phyloP scores from a whole-genome alignment of 2,329 filamentous ascomycete genomes.

The Clathrospora elynae region DNA sequence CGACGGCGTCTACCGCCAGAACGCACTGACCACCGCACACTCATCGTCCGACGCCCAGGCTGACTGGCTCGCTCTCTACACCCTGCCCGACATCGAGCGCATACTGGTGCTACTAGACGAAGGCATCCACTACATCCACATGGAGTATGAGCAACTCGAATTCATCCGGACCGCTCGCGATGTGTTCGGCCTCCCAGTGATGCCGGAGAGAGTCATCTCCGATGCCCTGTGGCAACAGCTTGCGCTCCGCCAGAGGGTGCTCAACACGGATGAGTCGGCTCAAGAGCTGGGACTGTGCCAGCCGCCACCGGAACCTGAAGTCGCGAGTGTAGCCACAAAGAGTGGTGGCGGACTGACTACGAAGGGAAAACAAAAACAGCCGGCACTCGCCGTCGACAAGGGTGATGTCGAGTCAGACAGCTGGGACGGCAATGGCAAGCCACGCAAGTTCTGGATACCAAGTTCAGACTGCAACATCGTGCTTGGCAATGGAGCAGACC shows the following conservation, averaged over 20 bases:
- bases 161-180: slow-evolving; percentile 59
- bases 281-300: slow-evolving; percentile 60
- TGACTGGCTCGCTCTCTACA: slow-evolving; percentile 59
- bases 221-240: slow-evolving; percentile 64
- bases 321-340: slow-evolving; percentile 21
- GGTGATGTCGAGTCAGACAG: slow-evolving; percentile 54
- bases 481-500: slow-evolving; percentile 60
- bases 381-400: slow-evolving; percentile 20
- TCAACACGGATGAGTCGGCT: slow-evolving; percentile 58
- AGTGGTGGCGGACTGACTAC: slow-evolving; percentile 25
- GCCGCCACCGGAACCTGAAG: slow-evolving; percentile 46
- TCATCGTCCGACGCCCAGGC: slow-evolving; percentile 53
- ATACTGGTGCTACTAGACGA: slow-evolving; percentile 62
- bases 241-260: slow-evolving; percentile 60
- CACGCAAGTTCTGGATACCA: slow-evolving; percentile 64
- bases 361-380: slow-evolving; percentile 55
- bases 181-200: slow-evolving; percentile 59
- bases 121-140: slow-evolving; percentile 64
- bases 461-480: slow-evolving; percentile 61
- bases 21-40: slow-evolving; percentile 44
- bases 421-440: slow-evolving; percentile 60
- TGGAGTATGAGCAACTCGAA: slow-evolving; percentile 64
- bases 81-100: slow-evolving; percentile 60
- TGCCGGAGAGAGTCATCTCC: slow-evolving; percentile 61
- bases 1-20: slow-evolving; percentile 58